Evolutionary conservation across 352 stramenopile species (phyloP), one percentile per base, ranked within the genome.

Genomic region (Globisporangium okanoganense): DNA sequence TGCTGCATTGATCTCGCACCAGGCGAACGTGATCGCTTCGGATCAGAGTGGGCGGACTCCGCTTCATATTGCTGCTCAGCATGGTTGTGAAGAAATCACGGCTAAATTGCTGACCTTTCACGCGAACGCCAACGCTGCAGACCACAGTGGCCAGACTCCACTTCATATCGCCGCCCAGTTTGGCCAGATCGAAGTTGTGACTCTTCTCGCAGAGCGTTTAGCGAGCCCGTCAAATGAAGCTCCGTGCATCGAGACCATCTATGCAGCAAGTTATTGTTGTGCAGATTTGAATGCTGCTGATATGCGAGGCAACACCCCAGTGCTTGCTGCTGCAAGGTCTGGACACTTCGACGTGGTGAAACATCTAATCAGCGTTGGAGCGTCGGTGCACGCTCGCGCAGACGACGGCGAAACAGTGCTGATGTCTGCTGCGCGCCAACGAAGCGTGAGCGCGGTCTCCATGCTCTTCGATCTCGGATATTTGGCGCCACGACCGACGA

Each of bases 361-460:
- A 27, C 5, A 14, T 8, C 13, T 40, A 24, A 1, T 56, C 29
- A 14, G 22, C 22, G 31, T 27, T 40, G 49, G 49, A 9, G 49
- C 18, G 13, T 44, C 29, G 0, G 29, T 29, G 7, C 2, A 31
- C 24, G 49, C 20, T 4, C 29, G 29, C 3, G 29, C 29, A 9
- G 8, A 2, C 3, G 54, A 60, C n/a, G 54, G 18, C 9, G 54
- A 60, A 31, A 51, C 54, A 18, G 13, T 60, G 54, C 18, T 60
- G 25, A 25, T 27, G 18, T 18, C 16, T 18, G 40, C 54, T 50
- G 25, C 38, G 2, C 24, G 35, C 6, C 5, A 13, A 13, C 20
- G n/a, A 2, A 27, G 51, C 25, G 24, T 22, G 27, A 35, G 54
- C 25, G 14, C 16, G 24, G 16, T 60, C 7, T 8, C 25, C n/a